Conservation (phyloP, 192 early-diverging fungal species). For the Coemansia sp. region DNA sequence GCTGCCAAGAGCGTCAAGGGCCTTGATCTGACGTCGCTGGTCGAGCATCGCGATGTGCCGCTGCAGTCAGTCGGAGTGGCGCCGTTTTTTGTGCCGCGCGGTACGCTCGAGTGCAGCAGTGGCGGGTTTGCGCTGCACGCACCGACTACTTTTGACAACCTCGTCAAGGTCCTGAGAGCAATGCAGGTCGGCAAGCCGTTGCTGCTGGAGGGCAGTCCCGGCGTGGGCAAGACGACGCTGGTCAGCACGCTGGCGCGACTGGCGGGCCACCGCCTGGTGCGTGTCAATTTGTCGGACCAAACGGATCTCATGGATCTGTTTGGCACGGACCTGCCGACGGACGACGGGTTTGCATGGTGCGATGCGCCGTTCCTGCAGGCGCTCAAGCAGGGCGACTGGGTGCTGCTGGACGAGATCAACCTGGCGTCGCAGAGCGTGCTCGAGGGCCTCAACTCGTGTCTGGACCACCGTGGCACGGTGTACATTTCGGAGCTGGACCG, state of each 20-base stretch:
- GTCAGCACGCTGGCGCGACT: constrained; percentile 75
- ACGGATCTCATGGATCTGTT: constrained; percentile 98
- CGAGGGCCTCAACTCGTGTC: constrained; percentile 97
- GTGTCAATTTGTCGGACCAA: constrained; percentile 98
- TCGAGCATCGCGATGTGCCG: constrained; percentile 6
- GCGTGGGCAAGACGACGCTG: constrained; percentile 94
- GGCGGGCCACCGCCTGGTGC: constrained; percentile 80
- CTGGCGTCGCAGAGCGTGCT: constrained; percentile 97
- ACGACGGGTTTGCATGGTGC: constrained; percentile 88
- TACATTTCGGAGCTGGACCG: constrained; percentile 95
- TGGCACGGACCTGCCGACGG: constrained; percentile 95
- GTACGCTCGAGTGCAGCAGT: background rate
- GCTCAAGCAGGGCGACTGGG: constrained; percentile 95
- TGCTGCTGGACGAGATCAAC: constrained; percentile 95
- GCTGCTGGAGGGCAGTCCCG: constrained; percentile 94
- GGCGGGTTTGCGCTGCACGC: constrained; percentile 85
- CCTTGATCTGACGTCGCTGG: background rate
- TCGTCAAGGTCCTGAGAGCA: constrained; percentile 79
- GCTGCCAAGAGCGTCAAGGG: constrained; percentile 4
- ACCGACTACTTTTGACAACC: constrained; percentile 87
- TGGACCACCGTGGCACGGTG: constrained; percentile 94
- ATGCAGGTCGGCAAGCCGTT: constrained; percentile 91
- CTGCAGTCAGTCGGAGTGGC: constrained; percentile 69
- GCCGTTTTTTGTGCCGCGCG: constrained; percentile 73
- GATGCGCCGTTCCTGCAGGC: constrained; percentile 96